Conservation (phyloP, 768 basidiomycete species). For the Nevesoporus exiguus region DNA sequence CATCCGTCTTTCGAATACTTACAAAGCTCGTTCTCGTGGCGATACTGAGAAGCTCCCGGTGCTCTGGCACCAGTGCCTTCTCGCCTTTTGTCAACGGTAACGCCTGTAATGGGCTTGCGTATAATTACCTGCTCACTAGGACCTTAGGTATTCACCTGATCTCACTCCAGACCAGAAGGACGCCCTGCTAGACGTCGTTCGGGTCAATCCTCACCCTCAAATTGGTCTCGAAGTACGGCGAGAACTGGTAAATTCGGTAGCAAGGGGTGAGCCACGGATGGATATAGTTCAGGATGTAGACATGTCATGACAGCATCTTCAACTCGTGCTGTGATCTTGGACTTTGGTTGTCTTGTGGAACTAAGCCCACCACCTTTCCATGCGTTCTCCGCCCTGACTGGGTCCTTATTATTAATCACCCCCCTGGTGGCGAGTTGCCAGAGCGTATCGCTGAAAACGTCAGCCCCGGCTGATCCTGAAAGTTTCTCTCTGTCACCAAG, state of each 20-base stretch:
- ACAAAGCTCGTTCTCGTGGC: constrained; percentile 66
- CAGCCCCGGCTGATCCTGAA: no score
- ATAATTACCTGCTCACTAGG: background rate
- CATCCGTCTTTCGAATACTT: constrained; percentile 90
- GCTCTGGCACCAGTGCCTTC: constrained; percentile 94
- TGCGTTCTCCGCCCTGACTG: background rate
- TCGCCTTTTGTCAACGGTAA: constrained; percentile 91
- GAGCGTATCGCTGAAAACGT: no score
- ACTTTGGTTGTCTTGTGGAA: background rate
- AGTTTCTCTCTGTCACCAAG: no score
- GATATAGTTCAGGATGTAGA: constrained; percentile 62
- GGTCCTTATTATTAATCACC: no score
- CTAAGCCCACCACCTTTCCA: background rate
- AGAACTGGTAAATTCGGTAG: constrained; percentile 85
- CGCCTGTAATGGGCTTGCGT: background rate
- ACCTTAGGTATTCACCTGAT: constrained; percentile 81
- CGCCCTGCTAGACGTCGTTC: constrained; percentile 89
- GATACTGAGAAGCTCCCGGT: constrained; percentile 88
- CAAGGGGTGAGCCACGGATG: constrained; percentile 73
- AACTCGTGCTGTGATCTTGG: background rate
- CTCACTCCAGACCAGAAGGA: constrained; percentile 97
- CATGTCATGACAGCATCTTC: constrained; percentile 43
- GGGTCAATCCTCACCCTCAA: constrained; percentile 80
- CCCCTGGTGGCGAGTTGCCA: no score
- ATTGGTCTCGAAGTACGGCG: constrained; percentile 88